Evolutionary conservation across 2,329 filamentous ascomycete genomes (phyloP), one percentile per base, ranked within the genome.

Genomic region (Bertia moriformis): DNA sequence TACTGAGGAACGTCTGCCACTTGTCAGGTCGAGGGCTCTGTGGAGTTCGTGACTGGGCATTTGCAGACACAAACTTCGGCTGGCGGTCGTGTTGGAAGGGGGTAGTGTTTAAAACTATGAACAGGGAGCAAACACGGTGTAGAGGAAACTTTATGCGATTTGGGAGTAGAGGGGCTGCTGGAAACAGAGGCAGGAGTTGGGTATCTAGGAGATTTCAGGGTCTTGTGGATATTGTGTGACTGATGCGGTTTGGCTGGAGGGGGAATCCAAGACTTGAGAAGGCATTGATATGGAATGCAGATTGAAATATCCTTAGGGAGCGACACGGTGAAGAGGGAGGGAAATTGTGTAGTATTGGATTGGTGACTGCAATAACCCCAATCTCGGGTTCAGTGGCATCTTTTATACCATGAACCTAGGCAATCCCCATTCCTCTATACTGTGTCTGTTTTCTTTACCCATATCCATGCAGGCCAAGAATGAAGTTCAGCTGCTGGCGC

Each of bases 401-500:
- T n/a, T n/a, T n/a, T n/a, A n/a, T n/a, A n/a, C n/a, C n/a, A n/a
- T n/a, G n/a, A n/a, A n/a, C n/a, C n/a, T n/a, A n/a, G n/a, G 24
- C 24, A 29, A n/a, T n/a, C n/a, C 24, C n/a, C n/a, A n/a, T n/a
- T n/a, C n/a, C n/a, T n/a, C n/a, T n/a, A n/a, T n/a, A 10, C n/a
- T 10, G 24, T 29, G 10, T 29, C n/a, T n/a, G 10, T 29, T 10
- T 29, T 10, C 24, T 10, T 29, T 10, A 10, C n/a, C 42, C 38
- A 38, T 15, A 35, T 37, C 15, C 10, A 19, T 44, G 22, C 14
- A 44, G 20, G 33, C 5, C 22, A 35, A 17, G 32, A 38, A 41
- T 40, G 36, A 35, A 27, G 38, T 4, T 13, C 24, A 22, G 18
- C 40, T 41, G 38, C 42, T 43, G 40, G 41, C 20, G 37, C 33